phyloP scores from a whole-genome alignment of 179 eudicot species.

The Drosera spatulata region DNA sequence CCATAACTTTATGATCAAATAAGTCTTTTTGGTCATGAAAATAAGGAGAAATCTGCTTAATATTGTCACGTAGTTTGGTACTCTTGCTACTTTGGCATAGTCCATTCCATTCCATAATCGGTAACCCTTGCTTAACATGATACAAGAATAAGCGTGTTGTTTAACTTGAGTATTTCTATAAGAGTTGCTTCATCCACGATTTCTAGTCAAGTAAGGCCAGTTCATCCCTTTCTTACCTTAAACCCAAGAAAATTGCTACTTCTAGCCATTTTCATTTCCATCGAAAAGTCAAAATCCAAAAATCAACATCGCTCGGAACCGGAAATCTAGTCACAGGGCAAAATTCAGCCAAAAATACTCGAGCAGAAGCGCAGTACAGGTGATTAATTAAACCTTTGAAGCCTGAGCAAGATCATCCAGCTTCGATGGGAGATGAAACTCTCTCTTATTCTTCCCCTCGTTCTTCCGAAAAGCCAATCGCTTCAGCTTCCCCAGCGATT shows the following conservation, averaged over 20 bases:
- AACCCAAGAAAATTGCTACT: background rate
- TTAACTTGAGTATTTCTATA: too few species aligned
- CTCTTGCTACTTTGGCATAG: background rate
- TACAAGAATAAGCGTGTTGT: too few species aligned
- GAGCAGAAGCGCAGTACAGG: background rate
- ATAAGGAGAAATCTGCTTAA: background rate
- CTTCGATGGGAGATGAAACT: conserved; percentile 28
- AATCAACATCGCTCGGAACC: background rate
- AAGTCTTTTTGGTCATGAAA: background rate
- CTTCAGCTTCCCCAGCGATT: conserved; percentile 57
- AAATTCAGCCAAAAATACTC: background rate
- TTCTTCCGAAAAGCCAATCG: conserved; percentile 43
- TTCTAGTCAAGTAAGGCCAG: background rate
- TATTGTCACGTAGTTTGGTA: background rate
- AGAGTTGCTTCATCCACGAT: too few species aligned
- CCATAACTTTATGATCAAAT: background rate
- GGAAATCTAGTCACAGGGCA: background rate
- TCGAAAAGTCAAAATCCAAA: conserved; percentile 6
- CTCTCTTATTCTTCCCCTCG: conserved; percentile 40
- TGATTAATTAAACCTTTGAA: conserved; percentile 32
- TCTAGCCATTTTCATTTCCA: background rate
- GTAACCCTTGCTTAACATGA: too few species aligned
- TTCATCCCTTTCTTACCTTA: background rate
- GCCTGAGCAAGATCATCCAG: conserved; percentile 61
- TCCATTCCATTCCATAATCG: background rate